Evolutionary conservation across 257 asterid genomes (phyloP).

Genomic region (Oldenlandia corymbosa): DNA sequence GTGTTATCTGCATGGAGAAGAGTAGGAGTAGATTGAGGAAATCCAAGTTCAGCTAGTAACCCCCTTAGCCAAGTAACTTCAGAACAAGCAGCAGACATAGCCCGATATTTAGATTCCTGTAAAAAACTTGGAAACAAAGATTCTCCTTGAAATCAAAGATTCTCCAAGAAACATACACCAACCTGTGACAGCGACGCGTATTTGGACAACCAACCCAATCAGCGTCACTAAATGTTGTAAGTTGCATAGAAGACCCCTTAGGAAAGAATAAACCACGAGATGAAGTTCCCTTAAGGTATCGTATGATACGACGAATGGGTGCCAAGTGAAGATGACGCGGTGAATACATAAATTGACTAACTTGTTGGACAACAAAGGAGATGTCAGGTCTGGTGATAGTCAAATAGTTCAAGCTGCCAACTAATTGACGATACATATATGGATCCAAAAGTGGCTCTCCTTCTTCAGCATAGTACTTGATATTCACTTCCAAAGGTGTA

Average conservation of each 20-base stretch:
- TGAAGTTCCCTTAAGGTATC: neutral
- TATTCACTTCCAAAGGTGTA: neutral
- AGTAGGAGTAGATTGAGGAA: neutral
- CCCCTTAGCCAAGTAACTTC: neutral
- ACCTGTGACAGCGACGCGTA: too few species aligned
- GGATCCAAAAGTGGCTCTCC: neutral
- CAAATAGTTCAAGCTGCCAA: neutral
- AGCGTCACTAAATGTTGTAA: too few species aligned
- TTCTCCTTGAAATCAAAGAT: too few species aligned
- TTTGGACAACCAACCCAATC: too few species aligned
- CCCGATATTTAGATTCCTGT: too few species aligned
- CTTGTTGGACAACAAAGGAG: neutral
- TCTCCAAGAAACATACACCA: neutral
- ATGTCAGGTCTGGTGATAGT: too few species aligned
- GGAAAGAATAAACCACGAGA: neutral
- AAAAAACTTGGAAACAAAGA: neutral
- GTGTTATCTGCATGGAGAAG: conserved; percentile 7
- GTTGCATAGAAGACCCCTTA: neutral
- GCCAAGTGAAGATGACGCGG: neutral
- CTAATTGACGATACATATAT: neutral
- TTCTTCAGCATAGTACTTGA: neutral
- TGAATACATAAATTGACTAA: neutral
- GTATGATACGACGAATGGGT: neutral
- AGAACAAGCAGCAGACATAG: too few species aligned
- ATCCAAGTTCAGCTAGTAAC: neutral